phyloP scores from a whole-genome alignment of 2,329 filamentous ascomycete species.

The Ceratocystis papillata region DNA sequence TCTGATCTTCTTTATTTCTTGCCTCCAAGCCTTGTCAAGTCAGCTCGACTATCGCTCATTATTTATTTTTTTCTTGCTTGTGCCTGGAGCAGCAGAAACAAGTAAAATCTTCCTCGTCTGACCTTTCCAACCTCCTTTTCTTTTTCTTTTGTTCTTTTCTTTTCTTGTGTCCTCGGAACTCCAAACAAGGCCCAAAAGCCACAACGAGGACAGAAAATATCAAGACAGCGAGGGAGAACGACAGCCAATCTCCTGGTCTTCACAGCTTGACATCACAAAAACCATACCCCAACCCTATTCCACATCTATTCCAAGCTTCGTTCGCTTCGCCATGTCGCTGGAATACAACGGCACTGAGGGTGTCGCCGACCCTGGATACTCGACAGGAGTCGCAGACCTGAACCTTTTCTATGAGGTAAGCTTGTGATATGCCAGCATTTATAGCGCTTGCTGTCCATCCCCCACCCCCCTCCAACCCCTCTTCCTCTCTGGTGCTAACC shows the following conservation, averaged over 20 bases:
- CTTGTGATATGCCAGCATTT: neutral
- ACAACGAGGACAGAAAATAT: no score
- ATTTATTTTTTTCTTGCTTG: slow-evolving; percentile 4
- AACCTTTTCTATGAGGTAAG: slow-evolving; percentile 75
- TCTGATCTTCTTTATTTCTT: neutral
- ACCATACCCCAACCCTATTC: neutral
- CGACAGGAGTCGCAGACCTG: slow-evolving; percentile 50
- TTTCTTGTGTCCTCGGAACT: neutral
- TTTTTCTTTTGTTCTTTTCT: neutral
- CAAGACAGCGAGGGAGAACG: no score
- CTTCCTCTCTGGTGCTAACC: neutral
- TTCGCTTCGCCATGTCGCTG: slow-evolving; percentile 30
- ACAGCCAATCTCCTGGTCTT: no score
- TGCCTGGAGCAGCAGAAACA: slow-evolving; percentile 12
- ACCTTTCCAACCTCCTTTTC: neutral
- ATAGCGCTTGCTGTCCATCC: neutral
- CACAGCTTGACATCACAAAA: neutral
- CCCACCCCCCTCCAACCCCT: no score
- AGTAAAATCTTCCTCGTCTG: neutral
- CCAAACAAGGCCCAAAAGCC: no score
- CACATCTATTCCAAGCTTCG: neutral
- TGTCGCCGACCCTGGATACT: slow-evolving; percentile 43
- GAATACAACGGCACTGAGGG: slow-evolving; percentile 43
- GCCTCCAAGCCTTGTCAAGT: neutral
- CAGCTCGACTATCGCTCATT: slow-evolving; percentile 8